Conservation (phyloP, 225 moss, liverwort and hornwort species). For the Lunularia cruciata region DNA sequence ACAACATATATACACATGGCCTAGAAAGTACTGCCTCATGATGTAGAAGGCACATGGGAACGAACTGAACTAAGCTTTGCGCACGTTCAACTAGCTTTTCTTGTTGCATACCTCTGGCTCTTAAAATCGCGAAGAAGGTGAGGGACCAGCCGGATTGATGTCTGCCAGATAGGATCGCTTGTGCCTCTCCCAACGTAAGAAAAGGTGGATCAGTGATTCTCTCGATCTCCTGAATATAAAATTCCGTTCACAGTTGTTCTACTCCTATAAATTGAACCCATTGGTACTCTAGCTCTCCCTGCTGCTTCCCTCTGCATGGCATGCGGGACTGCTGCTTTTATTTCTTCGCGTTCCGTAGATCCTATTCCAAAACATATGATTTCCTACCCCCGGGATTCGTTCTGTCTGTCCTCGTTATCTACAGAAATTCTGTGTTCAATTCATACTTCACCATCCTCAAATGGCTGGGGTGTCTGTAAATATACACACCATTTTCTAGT, state of each 20-base stretch:
- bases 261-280: neutral
- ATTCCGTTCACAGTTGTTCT: neutral
- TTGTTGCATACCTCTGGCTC: neutral
- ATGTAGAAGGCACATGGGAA: neutral
- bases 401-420: too few species aligned
- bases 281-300: slow-evolving; percentile 4
- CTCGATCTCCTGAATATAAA: neutral
- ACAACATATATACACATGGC: slow-evolving; percentile 2
- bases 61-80: neutral
- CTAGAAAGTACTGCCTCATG: neutral
- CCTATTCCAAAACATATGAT: too few species aligned
- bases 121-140: neutral
- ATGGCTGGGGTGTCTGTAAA: too few species aligned
- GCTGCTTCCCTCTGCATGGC: slow-evolving; percentile 7
- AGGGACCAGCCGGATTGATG: neutral
- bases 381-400: too few species aligned
- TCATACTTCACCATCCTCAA: too few species aligned
- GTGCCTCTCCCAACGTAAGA: slow-evolving; percentile 16
- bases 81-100: slow-evolving; percentile 14
- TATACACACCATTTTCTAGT: too few species aligned
- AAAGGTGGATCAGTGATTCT: slow-evolving; percentile 14
- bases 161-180: slow-evolving; percentile 6
- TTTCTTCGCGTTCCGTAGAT: too few species aligned
- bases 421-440: too few species aligned
- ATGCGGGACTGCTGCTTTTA: slow-evolving; percentile 10